Evolutionary conservation across 2,329 filamentous ascomycete genomes (phyloP), one percentile per base, ranked within the genome.

Genomic region (Fusarium cicatricum): DNA sequence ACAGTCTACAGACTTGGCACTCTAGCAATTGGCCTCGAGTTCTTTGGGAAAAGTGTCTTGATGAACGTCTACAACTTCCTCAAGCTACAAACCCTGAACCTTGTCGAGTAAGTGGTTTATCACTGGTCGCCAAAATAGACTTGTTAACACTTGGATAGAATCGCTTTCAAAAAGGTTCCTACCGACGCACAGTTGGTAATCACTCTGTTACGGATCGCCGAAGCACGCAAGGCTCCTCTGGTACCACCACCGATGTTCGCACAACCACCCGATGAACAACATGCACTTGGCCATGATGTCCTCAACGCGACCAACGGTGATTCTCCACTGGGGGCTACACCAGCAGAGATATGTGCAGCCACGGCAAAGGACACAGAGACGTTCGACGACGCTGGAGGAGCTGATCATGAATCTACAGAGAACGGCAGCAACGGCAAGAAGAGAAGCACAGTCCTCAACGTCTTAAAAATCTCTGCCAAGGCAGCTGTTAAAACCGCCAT

Each of bases 111-210:
- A 88, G 81, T 88, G 66, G 9, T 26, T 26, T 26, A 26, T 10
- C 9, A 87, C 87, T 0, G 10, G 2, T 1, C 1, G 4, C 17
- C 1, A 1, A 2, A n/a, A n/a, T n/a, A n/a, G n/a, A 1, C 2
- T 4, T 74, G 88, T 5, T 78, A 90, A 58, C 11, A 17, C 63
- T 74, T 88, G 5, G 80, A 85, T 55, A 91, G 90, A 60, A 90
- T 88, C 1, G 69, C 92, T 1, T 84, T 94, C 52, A 90, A 90
- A 67, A 89, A 89, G 14, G 86, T 92, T 0, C 90, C 90, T 0
- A 94, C 90, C 3, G 92, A 94, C 69, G 89, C 90, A 3, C 90
- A 94, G 67, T 81, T 94, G 12, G 87, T 90, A 0, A 77, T 93
- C 33, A 92, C 90, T 0, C 80, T 94, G 0, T 83, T 94, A 11